Conservation (phyloP, 805 yeast species). For the Diddensiella transvaalensis region DNA sequence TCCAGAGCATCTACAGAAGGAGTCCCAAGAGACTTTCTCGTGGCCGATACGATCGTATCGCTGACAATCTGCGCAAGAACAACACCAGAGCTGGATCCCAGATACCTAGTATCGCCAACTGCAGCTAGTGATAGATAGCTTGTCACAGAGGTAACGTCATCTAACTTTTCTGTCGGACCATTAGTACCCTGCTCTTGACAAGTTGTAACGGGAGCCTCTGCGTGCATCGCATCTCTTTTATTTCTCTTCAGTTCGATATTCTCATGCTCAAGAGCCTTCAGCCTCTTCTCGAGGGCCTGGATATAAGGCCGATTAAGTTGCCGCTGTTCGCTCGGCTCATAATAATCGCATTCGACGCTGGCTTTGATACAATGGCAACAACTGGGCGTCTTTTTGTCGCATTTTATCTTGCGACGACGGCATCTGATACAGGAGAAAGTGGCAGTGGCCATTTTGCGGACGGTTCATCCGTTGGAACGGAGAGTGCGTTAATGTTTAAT, state of each 20-base stretch:
- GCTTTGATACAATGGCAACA: slow-evolving; percentile 2
- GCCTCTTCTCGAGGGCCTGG: neutral
- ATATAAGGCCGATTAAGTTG: neutral
- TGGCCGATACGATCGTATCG: neutral
- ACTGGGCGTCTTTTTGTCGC: slow-evolving; percentile 3
- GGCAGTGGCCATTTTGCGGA: no score
- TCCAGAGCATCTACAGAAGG: neutral
- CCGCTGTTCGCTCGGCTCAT: no score
- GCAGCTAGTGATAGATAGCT: slow-evolving; percentile 8
- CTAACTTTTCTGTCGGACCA: neutral
- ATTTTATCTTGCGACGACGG: slow-evolving; percentile 7
- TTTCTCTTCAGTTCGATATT: neutral
- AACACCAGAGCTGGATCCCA: slow-evolving; percentile 9
- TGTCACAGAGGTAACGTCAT: slow-evolving; percentile 7
- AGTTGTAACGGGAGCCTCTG: no score
- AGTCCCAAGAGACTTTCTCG: neutral
- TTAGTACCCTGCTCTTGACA: no score
- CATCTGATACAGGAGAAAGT: slow-evolving; percentile 5
- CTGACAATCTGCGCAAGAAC: slow-evolving; percentile 3
- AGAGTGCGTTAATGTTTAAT: no score
- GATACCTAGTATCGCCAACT: slow-evolving; percentile 10
- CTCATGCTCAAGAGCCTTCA: neutral
- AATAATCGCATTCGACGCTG: neutral
- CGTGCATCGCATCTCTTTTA: no score
- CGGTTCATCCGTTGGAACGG: no score